These are phyloP conservation scores for Pichia pseudocactophila DNA, from an alignment of 805 yeast species.

Conservation along the genomic window DNA sequence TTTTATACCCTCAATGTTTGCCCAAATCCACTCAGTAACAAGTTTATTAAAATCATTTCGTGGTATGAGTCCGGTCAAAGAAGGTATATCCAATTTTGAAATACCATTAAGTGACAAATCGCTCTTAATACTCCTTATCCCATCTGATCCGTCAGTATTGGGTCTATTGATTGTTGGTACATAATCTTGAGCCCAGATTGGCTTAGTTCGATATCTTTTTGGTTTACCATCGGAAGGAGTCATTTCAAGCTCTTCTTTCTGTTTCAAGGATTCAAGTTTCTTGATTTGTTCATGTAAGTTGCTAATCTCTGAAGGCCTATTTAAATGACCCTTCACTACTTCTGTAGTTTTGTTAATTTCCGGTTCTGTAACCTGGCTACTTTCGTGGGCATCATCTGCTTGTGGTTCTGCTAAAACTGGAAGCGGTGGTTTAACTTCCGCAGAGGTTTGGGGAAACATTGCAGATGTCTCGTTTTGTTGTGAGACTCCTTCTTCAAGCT, in stretches of 20 bases:
- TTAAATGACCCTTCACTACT: not conserved
- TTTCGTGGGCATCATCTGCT: slow-evolving; percentile 25
- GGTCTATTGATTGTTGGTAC: slow-evolving; percentile 29
- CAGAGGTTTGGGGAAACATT: slow-evolving; percentile 33
- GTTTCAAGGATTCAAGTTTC: slow-evolving; percentile 26
- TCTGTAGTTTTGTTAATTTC: not conserved
- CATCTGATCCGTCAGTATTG: slow-evolving; percentile 3
- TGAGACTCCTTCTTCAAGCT: no score
- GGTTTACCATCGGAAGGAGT: slow-evolving; percentile 37
- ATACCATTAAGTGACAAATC: slow-evolving; percentile 10
- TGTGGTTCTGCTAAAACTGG: slow-evolving; percentile 10
- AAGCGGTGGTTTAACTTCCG: not conserved
- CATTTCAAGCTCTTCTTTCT: slow-evolving; percentile 11
- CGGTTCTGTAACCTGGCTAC: no score
- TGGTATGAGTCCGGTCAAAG: slow-evolving; percentile 69
- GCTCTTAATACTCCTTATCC: slow-evolving; percentile 1
- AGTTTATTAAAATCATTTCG: slow-evolving; percentile 74
- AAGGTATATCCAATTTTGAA: slow-evolving; percentile 27
- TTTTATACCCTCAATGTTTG: slow-evolving; percentile 60
- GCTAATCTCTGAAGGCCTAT: slow-evolving; percentile 1
- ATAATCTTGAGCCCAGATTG: slow-evolving; percentile 82
- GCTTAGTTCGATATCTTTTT: slow-evolving; percentile 52
- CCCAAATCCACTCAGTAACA: slow-evolving; percentile 84
- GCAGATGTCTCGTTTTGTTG: slow-evolving; percentile 31
- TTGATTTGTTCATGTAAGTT: slow-evolving; percentile 20